Percentiles rank a stretch among this genome's conserved stretches.
phyloP scores from a whole-genome alignment of 495 filamentous ascomycete genomes.

The Cudoniella acicularis region DNA sequence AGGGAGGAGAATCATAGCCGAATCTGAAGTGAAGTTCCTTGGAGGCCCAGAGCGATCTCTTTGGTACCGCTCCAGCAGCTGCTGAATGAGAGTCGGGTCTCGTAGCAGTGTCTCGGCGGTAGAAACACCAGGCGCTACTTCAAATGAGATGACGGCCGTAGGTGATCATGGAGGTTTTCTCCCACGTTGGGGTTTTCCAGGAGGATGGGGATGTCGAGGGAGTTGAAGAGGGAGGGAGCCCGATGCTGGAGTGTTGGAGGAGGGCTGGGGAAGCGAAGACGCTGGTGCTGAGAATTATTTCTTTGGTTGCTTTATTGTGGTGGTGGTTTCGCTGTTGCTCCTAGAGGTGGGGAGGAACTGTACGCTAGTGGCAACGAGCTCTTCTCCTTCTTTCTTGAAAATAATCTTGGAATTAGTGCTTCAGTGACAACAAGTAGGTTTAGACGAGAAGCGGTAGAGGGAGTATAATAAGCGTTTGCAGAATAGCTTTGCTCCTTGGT shows the following conservation, averaged over 20 bases:
- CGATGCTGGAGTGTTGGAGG: background rate
- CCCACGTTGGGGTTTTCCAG: background rate
- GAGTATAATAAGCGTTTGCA: constrained; percentile 33
- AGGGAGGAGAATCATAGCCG: background rate
- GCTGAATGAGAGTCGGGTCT: background rate
- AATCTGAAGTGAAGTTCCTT: background rate
- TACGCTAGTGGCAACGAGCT: background rate
- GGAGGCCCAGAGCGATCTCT: background rate
- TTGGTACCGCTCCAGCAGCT: background rate
- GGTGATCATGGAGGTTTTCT: background rate
- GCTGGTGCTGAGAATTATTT: background rate
- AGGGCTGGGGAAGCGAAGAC: background rate
- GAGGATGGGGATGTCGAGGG: background rate
- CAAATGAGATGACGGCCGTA: background rate
- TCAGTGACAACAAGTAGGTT: background rate
- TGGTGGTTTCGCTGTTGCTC: background rate
- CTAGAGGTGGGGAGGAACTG: background rate
- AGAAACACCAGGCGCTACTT: background rate
- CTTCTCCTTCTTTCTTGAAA: background rate
- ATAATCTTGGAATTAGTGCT: background rate
- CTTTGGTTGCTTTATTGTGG: too few species aligned
- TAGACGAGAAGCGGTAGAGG: constrained; percentile 23
- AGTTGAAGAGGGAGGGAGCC: background rate
- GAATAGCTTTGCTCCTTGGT: constrained; percentile 37
- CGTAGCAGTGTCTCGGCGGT: background rate